Evolutionary conservation across 1,284 basidiomycete genomes (phyloP).

Genomic region (Calocybe gambosa): DNA sequence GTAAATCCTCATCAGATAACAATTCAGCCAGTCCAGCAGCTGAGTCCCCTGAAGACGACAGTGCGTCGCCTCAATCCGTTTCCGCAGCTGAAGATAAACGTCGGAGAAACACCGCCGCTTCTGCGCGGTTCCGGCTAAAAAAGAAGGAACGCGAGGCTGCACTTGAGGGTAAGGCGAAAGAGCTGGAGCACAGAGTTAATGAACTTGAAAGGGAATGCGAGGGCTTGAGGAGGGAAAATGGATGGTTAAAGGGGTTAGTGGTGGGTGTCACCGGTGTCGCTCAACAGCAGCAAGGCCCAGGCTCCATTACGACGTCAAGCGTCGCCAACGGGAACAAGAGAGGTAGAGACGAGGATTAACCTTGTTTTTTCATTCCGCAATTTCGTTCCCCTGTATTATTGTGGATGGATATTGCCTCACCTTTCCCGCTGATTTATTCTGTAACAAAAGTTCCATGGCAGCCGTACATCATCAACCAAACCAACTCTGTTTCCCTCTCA

Average conservation of each 20-base stretch:
- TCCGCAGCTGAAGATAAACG: conserved; percentile 83
- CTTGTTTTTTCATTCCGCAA: neutral
- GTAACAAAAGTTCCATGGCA: too few species aligned
- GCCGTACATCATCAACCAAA: too few species aligned
- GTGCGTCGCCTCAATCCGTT: conserved; percentile 19
- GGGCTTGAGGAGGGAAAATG: conserved; percentile 87
- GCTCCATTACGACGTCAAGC: conserved; percentile 15
- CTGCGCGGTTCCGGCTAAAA: conserved; percentile 96
- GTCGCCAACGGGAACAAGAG: conserved; percentile 16
- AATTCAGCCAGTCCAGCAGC: conserved; percentile 20
- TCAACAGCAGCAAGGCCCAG: conserved; percentile 18
- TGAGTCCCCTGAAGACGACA: conserved; percentile 20
- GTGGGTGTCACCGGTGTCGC: conserved; percentile 78
- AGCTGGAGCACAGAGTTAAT: conserved; percentile 78
- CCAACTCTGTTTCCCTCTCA: too few species aligned
- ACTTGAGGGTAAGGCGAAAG: conserved; percentile 84
- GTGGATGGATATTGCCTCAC: neutral
- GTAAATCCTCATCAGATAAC: conserved; percentile 35
- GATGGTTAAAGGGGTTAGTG: conserved; percentile 90
- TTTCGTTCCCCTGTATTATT: neutral
- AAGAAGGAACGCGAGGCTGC: conserved; percentile 98
- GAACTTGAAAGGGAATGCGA: conserved; percentile 91
- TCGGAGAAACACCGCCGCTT: conserved; percentile 91
- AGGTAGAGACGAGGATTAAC: conserved; percentile 16
- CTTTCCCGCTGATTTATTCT: too few species aligned